Percentiles rank a stretch among this genome's conserved stretches.
Conservation (phyloP, 352 stramenopile species). For the Aphanomyces invadans region DNA sequence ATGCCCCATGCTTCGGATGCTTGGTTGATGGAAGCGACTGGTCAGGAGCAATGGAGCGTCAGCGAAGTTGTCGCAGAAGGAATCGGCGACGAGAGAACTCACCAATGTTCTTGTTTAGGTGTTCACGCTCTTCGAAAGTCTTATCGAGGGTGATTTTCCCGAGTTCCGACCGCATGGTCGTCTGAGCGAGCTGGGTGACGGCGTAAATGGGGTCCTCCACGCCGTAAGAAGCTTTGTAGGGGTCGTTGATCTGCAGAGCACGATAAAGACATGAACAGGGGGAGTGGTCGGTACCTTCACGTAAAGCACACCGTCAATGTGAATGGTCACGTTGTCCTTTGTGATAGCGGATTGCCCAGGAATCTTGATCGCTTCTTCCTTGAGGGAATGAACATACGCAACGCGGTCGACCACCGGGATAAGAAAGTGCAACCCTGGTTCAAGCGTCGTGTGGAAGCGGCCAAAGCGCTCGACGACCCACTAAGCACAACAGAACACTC, state of each 20-base stretch:
- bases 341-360: conserved; percentile 86
- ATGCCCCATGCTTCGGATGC: conserved; percentile 85
- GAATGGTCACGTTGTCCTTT: conserved; percentile 88
- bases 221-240: conserved; percentile 24
- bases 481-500: conserved; percentile 10
- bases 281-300: conserved; percentile 40
- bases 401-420: conserved; percentile 87
- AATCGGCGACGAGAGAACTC: not conserved
- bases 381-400: conserved; percentile 87
- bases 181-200: conserved; percentile 86
- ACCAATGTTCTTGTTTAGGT: conserved; percentile 82
- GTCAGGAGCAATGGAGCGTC: too few species aligned
- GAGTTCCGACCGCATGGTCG: conserved; percentile 87
- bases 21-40: conserved; percentile 87
- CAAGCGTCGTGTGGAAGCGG: conserved; percentile 83
- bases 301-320: conserved; percentile 89
- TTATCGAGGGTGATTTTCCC: conserved; percentile 91
- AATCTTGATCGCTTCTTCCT: conserved; percentile 89
- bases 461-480: conserved; percentile 89
- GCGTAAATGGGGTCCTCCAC: conserved; percentile 85
- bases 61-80: not conserved
- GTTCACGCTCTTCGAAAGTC: conserved; percentile 90
- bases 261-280: conserved; percentile 74
- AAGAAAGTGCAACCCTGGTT: conserved; percentile 82
- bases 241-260: conserved; percentile 23